Evolutionary conservation across 192 early-diverging fungal genomes (phyloP).

Genomic region (Backusella morwellensis): DNA sequence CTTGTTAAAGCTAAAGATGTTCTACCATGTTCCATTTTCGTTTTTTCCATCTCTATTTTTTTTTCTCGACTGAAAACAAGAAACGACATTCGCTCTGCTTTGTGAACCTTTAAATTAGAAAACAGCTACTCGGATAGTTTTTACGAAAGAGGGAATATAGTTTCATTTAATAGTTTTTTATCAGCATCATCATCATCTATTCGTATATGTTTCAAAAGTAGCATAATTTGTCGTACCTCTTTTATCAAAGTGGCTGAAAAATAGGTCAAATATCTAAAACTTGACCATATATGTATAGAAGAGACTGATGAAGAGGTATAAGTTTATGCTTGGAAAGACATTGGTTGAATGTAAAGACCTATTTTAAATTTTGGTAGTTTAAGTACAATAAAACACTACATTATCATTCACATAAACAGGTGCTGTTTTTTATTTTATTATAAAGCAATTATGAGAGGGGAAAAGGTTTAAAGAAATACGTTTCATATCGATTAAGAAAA

Average conservation of each 20-base stretch:
- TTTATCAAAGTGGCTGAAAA: background rate
- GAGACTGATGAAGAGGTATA: background rate
- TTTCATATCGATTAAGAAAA: background rate
- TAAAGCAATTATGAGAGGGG: background rate
- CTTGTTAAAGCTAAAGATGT: background rate
- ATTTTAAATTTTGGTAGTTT: background rate
- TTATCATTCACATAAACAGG: background rate
- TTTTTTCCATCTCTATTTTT: background rate
- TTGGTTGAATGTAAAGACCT: too few relatives aligned
- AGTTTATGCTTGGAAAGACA: background rate
- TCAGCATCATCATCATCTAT: too few relatives aligned
- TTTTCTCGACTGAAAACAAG: background rate
- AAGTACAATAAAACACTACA: background rate
- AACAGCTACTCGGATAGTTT: background rate
- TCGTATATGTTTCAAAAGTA: background rate
- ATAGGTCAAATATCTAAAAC: background rate
- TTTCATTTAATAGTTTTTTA: background rate
- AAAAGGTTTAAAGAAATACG: background rate
- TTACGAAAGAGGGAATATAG: background rate
- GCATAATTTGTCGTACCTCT: background rate
- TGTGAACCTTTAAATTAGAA: background rate
- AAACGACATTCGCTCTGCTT: background rate
- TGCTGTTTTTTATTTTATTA: background rate
- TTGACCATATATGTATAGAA: background rate
- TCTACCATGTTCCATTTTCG: background rate